Evolutionary conservation across 306 rosid genomes (phyloP).

Genomic region (Fagus crenata): DNA sequence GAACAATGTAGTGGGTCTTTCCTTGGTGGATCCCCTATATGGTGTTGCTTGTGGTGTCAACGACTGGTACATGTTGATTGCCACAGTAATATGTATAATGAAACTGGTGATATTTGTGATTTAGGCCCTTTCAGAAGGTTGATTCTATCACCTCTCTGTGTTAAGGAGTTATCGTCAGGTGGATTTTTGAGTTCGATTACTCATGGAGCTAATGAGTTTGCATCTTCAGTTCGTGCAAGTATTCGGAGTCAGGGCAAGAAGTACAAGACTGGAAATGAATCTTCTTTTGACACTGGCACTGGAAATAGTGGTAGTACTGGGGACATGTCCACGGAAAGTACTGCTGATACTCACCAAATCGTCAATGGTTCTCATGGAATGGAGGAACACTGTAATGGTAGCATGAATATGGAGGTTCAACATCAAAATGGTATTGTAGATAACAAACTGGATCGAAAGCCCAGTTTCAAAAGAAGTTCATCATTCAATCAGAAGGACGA

Average conservation of each 20-base stretch:
- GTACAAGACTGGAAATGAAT: conserved; percentile 69
- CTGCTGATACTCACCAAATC: conserved; percentile 53
- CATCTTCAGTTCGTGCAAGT: conserved; percentile 89
- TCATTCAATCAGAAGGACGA: conserved; percentile 72
- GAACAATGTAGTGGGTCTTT: conserved; percentile 92
- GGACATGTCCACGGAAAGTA: conserved; percentile 72
- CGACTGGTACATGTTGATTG: conserved; percentile 94
- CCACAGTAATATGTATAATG: conserved; percentile 73
- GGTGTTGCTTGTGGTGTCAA: conserved; percentile 99
- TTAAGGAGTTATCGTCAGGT: conserved; percentile 65
- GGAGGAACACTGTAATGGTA: conserved; percentile 57
- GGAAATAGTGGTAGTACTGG: conserved; percentile 60
- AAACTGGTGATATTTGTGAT: conserved; percentile 92
- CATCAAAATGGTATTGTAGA: conserved; percentile 62
- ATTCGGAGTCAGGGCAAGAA: conserved; percentile 82
- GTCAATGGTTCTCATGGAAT: conserved; percentile 58
- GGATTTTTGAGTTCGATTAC: conserved; percentile 89
- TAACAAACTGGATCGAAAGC: conserved; percentile 53
- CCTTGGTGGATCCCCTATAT: conserved; percentile 97
- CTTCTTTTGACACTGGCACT: conserved; percentile 57
- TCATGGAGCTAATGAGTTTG: conserved; percentile 97
- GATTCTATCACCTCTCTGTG: conserved; percentile 78
- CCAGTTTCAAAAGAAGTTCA: conserved; percentile 48
- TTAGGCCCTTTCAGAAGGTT: conserved; percentile 85
- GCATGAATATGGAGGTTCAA: conserved; percentile 44